Percentiles rank a stretch among this genome's conserved stretches.
Evolutionary conservation across 2,329 filamentous ascomycete genomes (phyloP).

Genomic region (Periconia sp.): DNA sequence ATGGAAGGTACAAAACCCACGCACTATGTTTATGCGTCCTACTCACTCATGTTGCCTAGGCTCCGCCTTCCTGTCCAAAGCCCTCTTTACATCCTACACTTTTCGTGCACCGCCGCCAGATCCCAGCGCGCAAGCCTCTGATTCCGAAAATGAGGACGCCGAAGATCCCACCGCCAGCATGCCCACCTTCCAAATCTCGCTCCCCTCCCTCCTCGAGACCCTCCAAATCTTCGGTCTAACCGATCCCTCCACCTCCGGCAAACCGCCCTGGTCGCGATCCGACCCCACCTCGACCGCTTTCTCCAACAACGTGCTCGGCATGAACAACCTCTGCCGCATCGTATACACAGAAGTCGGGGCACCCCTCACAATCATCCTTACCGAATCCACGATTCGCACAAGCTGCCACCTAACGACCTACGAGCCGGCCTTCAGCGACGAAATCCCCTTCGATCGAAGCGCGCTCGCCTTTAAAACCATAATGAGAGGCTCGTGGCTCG

Average conservation of each 20-base stretch:
- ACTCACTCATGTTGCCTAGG: slow-evolving; percentile 40
- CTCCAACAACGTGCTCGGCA: slow-evolving; percentile 77
- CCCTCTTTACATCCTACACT: slow-evolving; percentile 82
- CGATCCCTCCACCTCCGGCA: slow-evolving; percentile 41
- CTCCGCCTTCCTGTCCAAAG: slow-evolving; percentile 82
- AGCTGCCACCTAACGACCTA: slow-evolving; percentile 91
- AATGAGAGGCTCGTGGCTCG: slow-evolving; percentile 75
- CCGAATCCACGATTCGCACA: slow-evolving; percentile 71
- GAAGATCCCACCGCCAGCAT: slow-evolving; percentile 46
- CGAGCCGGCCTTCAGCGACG: slow-evolving; percentile 63
- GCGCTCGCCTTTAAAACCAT: slow-evolving; percentile 89
- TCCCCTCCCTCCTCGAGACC: slow-evolving; percentile 86
- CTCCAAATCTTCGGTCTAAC: slow-evolving; percentile 87
- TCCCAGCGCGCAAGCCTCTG: slow-evolving; percentile 35
- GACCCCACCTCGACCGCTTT: slow-evolving; percentile 71
- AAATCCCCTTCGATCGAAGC: slow-evolving; percentile 85
- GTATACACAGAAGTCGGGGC: slow-evolving; percentile 74
- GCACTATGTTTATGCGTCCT: background rate
- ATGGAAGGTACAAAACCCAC: slow-evolving; percentile 71
- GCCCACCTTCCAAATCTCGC: slow-evolving; percentile 81
- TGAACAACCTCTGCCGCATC: slow-evolving; percentile 83
- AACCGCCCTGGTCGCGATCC: slow-evolving; percentile 43
- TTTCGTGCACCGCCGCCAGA: slow-evolving; percentile 57
- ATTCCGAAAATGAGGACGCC: slow-evolving; percentile 26
- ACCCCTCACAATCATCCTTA: slow-evolving; percentile 80